Evolutionary conservation across 2,329 filamentous ascomycete genomes (phyloP).

Genomic region (Cryoendolithus antarcticus): DNA sequence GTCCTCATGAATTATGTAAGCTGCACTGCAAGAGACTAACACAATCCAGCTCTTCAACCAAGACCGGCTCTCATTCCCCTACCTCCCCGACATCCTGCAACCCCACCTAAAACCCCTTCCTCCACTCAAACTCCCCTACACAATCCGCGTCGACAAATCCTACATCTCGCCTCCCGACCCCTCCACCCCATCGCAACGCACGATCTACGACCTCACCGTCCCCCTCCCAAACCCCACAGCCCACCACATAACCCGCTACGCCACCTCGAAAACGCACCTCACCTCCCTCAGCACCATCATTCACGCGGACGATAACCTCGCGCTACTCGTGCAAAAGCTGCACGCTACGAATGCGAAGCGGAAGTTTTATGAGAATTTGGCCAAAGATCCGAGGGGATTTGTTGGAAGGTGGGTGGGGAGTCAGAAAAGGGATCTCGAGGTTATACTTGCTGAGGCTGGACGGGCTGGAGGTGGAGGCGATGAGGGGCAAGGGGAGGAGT

Average conservation of each 20-base stretch:
- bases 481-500: constrained; percentile 50
- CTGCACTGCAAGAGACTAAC: constrained; percentile 4
- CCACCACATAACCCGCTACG: constrained; percentile 43
- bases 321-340: constrained; percentile 69
- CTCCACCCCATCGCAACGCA: constrained; percentile 48
- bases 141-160: constrained; percentile 69
- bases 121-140: constrained; percentile 77
- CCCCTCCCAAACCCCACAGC: constrained; percentile 72
- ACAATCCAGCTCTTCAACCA: constrained; percentile 50
- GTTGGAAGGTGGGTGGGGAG: constrained; percentile 79
- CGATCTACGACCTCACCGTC: constrained; percentile 79
- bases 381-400: constrained; percentile 75
- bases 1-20: constrained; percentile 15
- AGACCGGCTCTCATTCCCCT: constrained; percentile 73
- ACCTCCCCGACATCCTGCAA: constrained; percentile 60
- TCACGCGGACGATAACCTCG: constrained; percentile 71
- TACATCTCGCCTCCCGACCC: constrained; percentile 40
- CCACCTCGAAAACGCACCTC: constrained; percentile 34
- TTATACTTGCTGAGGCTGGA: constrained; percentile 71
- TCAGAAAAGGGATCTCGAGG: constrained; percentile 80
- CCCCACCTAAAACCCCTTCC: constrained; percentile 67
- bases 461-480: constrained; percentile 39
- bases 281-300: constrained; percentile 64
- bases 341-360: constrained; percentile 81
- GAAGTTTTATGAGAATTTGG: constrained; percentile 68